Evolutionary conservation across 1,284 basidiomycete species (phyloP), one percentile per base, ranked within the genome.

Genomic region (Pseudozyma tsukubaensis): DNA sequence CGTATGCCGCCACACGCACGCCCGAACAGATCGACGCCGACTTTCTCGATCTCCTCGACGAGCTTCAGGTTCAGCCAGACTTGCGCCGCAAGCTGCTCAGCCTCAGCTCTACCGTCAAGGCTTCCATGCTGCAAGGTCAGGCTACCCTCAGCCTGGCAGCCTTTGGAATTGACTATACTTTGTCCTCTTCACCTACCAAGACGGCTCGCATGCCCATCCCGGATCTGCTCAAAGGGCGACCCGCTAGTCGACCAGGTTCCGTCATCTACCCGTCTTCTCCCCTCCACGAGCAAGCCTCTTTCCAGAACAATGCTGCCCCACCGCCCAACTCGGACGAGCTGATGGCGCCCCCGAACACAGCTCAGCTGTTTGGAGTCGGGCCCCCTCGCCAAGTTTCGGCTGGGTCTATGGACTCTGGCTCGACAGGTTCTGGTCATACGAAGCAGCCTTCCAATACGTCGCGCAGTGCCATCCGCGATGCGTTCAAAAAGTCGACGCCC

Each of bases 81-180:
- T 86, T 94, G 16, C 88, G 92, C 12, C 89, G 90, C 1, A 93
- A 93, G 84, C 88, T 94, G 6, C 86, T 88, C 42, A 89, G 89
- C 21, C 92, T 94, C 88, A 92, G 92, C 67, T 86, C 90, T 0
- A 89, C 90, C 1, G 92, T 94, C 42, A 94, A 94, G 80, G 91
- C 91, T 3, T 91, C 92, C n/a, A 94, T 94, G 91, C 86, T 94
- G 59, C 92, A 92, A 79, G 93, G 92, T 0, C 92, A 92, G 2
- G 90, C 91, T 29, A 88, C 89, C 13, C 86, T 93, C 78, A 87
- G 88, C 29, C 83, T 88, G 12, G 87, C 86, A 16, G 82, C 87
- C 0, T 77, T 87, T 18, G 71, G 64, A 3, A 13, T 70, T 24
- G 62, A 65, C 10, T 54, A 52, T 13, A 24, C 35, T 14, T 9